Conservation (phyloP, 352 stramenopile genomes). For the Phytophthora idaei region DNA sequence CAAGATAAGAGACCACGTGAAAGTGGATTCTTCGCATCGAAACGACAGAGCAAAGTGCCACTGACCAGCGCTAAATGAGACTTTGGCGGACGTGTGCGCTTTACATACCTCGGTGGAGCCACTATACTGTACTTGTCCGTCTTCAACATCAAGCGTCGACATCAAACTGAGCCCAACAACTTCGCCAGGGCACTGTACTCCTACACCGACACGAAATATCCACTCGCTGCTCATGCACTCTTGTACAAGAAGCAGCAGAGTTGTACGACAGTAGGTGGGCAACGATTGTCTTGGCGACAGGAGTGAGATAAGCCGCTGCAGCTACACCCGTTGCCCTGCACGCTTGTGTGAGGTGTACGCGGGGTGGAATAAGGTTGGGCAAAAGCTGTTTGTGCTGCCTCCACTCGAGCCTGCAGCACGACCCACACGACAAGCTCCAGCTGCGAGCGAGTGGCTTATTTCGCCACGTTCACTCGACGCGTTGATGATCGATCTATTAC, state of each 20-base stretch:
- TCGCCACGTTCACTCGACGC: neutral
- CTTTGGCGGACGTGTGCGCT: slow-evolving; percentile 15
- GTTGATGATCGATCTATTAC: too few relatives aligned
- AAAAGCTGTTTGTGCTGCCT: neutral
- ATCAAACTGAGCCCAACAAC: neutral
- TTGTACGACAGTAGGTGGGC: slow-evolving; percentile 8
- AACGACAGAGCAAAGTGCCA: slow-evolving; percentile 5
- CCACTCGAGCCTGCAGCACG: neutral
- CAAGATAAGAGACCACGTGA: slow-evolving; percentile 8
- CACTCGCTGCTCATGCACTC: neutral
- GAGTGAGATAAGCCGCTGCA: neutral
- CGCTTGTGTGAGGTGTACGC: neutral
- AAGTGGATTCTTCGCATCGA: slow-evolving; percentile 23
- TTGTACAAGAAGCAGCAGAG: neutral
- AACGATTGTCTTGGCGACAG: neutral
- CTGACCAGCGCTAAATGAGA: slow-evolving; percentile 27
- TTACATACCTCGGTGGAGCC: slow-evolving; percentile 1
- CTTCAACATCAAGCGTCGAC: neutral
- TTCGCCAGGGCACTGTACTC: neutral
- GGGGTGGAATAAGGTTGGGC: slow-evolving; percentile 1
- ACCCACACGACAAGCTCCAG: slow-evolving; percentile 1
- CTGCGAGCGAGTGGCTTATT: neutral
- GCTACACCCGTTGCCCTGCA: neutral
- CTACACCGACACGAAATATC: slow-evolving; percentile 25
- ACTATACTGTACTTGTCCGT: neutral